Conservation (phyloP, 2,329 filamentous ascomycete genomes). For the Lecanicillium sp. region DNA sequence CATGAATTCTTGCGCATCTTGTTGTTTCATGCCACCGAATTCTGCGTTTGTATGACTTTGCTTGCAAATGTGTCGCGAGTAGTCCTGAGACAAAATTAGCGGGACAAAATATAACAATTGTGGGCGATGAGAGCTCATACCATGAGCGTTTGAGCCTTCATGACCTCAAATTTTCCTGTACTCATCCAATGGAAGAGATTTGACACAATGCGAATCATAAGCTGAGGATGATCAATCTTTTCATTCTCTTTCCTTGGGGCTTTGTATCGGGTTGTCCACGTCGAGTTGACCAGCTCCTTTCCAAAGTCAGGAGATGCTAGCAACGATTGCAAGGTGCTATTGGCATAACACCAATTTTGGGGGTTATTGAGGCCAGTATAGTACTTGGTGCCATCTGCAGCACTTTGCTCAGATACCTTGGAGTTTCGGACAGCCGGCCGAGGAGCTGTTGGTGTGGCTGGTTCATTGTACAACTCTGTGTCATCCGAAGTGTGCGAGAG, state of each 20-base stretch:
- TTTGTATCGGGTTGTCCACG: constrained; percentile 57
- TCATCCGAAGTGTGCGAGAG: constrained; percentile 39
- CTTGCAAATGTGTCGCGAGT: constrained; percentile 34
- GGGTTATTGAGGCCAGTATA: constrained; percentile 69
- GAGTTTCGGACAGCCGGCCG: constrained; percentile 29
- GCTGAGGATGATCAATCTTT: constrained; percentile 42
- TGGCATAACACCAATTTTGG: constrained; percentile 82
- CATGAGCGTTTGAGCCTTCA: constrained; percentile 49
- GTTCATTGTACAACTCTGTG: constrained; percentile 25
- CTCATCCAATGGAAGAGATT: constrained; percentile 51
- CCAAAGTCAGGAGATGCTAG: constrained; percentile 65
- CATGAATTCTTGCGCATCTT: constrained; percentile 88
- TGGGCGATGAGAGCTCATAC: constrained; percentile 28
- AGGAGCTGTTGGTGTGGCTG: constrained; percentile 29
- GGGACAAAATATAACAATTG: constrained; percentile 9
- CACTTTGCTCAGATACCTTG: constrained; percentile 39
- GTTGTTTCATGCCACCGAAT: constrained; percentile 70
- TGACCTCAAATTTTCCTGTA: constrained; percentile 37
- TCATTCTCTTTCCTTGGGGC: constrained; percentile 56
- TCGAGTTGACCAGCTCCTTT: constrained; percentile 49
- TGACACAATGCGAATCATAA: constrained; percentile 51
- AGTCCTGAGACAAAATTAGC: constrained; percentile 34
- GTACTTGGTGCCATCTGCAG: constrained; percentile 15
- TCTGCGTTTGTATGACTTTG: constrained; percentile 21
- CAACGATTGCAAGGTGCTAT: constrained; percentile 78